phyloP scores from a whole-genome alignment of 2,329 filamentous ascomycete species.

The Sclerotinia sclerotiorum region DNA sequence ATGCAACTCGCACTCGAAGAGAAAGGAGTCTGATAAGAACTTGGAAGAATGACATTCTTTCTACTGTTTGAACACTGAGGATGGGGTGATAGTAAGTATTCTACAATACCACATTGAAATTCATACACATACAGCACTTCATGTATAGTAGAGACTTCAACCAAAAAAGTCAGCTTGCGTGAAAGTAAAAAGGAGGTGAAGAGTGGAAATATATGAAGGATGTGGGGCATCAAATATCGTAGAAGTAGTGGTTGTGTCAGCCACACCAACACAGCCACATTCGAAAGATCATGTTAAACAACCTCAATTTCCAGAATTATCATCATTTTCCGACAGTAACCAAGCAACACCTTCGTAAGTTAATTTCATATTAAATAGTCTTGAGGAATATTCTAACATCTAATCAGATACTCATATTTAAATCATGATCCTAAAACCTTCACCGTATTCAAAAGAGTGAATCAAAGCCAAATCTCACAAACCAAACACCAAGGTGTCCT shows the following conservation, averaged over 20 bases:
- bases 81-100: too few species aligned
- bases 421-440: background rate
- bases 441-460: background rate
- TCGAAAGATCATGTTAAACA: background rate
- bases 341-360: background rate
- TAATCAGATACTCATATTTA: background rate
- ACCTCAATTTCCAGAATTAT: background rate
- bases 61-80: background rate
- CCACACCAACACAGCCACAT: conserved; percentile 6
- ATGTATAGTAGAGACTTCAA: background rate
- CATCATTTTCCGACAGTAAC: background rate
- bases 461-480: background rate
- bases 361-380: background rate
- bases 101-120: background rate
- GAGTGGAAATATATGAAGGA: background rate
- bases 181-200: too few species aligned
- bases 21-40: background rate
- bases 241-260: background rate
- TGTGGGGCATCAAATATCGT: background rate
- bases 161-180: too few species aligned
- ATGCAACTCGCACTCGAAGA: background rate
- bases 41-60: too few species aligned
- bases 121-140: too few species aligned
- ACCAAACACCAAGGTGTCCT: conserved; percentile 31
- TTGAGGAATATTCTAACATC: background rate